phyloP scores from a whole-genome alignment of 1,284 basidiomycete species.

The Earliella scabrosa region DNA sequence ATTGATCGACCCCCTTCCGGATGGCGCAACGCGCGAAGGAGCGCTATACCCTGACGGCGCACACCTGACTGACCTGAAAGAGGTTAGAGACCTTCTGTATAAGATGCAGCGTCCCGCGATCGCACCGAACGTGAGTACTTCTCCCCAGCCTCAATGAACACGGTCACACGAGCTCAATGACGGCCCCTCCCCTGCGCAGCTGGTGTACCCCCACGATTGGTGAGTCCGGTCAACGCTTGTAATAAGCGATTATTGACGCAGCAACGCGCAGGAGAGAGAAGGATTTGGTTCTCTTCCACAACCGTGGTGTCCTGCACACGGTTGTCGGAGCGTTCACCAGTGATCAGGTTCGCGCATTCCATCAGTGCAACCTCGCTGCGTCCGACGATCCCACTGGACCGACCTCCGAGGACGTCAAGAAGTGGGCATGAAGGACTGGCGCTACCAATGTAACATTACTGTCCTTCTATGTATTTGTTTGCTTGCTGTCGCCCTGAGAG shows the following conservation, averaged over 20 bases:
- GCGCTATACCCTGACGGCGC: conserved; percentile 79
- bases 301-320: conserved; percentile 77
- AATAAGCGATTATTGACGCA: neutral
- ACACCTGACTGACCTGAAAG: conserved; percentile 67
- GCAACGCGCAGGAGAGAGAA: conserved; percentile 47
- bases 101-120: conserved; percentile 84
- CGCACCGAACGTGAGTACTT: conserved; percentile 55
- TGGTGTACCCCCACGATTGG: conserved; percentile 73
- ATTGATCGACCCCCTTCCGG: conserved; percentile 65
- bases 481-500: no score
- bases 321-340: conserved; percentile 77
- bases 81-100: conserved; percentile 77
- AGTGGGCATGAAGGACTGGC: conserved; percentile 52
- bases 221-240: conserved; percentile 12
- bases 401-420: conserved; percentile 60
- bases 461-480: no score
- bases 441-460: no score
- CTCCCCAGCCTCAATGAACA: neutral
- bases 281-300: conserved; percentile 74
- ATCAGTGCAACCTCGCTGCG: conserved; percentile 84
- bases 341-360: conserved; percentile 78
- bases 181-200: conserved; percentile 33
- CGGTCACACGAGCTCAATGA: conserved; percentile 7
- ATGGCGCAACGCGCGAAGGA: conserved; percentile 49
- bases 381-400: conserved; percentile 74